These are phyloP conservation scores for Populus hybrid DNA, from an alignment of 441 rosid genomes.

Conservation along the genomic window DNA sequence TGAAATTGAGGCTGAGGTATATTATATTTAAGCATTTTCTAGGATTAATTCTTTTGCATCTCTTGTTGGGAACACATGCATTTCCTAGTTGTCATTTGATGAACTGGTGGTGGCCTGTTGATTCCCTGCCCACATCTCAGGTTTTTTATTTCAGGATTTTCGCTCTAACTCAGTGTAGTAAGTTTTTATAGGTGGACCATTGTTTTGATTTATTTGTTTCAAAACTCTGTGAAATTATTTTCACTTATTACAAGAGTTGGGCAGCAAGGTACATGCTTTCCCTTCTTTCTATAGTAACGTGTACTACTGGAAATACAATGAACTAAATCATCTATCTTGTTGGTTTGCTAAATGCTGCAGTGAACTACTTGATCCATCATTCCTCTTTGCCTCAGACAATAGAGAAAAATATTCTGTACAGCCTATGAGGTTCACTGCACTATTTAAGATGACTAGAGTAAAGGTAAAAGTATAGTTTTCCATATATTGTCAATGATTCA, in stretches of 20 bases:
- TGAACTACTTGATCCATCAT: slow-evolving; percentile 96
- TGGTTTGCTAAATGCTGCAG: slow-evolving; percentile 45
- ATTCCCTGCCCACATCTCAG: not conserved
- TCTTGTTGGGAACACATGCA: slow-evolving; percentile 1
- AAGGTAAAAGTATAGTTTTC: slow-evolving; percentile 52
- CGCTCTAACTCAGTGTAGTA: slow-evolving; percentile 11
- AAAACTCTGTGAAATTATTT: slow-evolving; percentile 77
- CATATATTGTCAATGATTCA: not conserved
- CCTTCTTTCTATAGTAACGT: slow-evolving; percentile 11
- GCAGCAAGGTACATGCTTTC: slow-evolving; percentile 75
- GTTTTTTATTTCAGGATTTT: not conserved
- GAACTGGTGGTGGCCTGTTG: not conserved
- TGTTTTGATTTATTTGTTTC: slow-evolving; percentile 96
- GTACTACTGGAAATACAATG: slow-evolving; percentile 11
- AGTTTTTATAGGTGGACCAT: slow-evolving; percentile 80
- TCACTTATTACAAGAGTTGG: slow-evolving; percentile 99
- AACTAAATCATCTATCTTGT: slow-evolving; percentile 27
- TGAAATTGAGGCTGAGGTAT: slow-evolving; percentile 99
- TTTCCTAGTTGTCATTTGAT: not conserved
- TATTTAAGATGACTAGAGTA: slow-evolving; percentile 91
- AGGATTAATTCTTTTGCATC: slow-evolving; percentile 6
- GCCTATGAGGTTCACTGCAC: slow-evolving; percentile 87
- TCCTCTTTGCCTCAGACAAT: slow-evolving; percentile 93
- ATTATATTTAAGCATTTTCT: slow-evolving; percentile 13
- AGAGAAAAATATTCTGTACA: slow-evolving; percentile 88